Evolutionary conservation across 768 basidiomycete species (phyloP), one percentile per base, ranked within the genome.

Genomic region (Hypholoma sublateritium): DNA sequence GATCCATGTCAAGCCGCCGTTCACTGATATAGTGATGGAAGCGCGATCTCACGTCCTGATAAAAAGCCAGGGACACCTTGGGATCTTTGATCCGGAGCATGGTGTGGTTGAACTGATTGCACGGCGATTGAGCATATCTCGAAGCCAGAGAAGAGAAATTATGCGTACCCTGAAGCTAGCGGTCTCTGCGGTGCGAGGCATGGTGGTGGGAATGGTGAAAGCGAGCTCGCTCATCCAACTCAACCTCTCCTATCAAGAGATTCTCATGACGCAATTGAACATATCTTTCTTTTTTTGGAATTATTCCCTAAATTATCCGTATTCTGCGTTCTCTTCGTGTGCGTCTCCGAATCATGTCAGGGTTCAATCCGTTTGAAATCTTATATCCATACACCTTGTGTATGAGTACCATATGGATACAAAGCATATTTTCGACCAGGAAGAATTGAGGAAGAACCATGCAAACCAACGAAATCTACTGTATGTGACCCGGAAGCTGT

Each of bases 81-180:
- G 93, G 88, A 69, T 96, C 93, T 77, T 88, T 95, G 69, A 96
- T 80, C 63, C 94, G 83, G 64, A 95, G 70, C 93, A 93, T 93
- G 17, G 89, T 91, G 71, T 94, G 91, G 68, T 93, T 91, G 74
- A 89, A 86, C 88, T 90, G 28, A 43, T 45, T 25, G 46, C 25
- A 39, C 47, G 35, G 49, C 47, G 41, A 49, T 48, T 41, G 47
- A 21, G 48, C 59, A 48, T 43, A 41, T 28, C 25, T 37, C 16
- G 14, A 25, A n/a, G 5, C 22, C 37, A 12, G 16, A 34, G 34
- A 22, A 49, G 24, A 21, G 25, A 5, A 41, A 24, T 2, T 45
- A 48, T 11, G 5, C 54, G 65, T 60, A 84, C 86, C 73, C 79
- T 81, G 74, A 85, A 88, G 62, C 82, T 81, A 1, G 85, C 79